Evolutionary conservation across 306 rosid genomes (phyloP).

Genomic region (Sophora flavescens): DNA sequence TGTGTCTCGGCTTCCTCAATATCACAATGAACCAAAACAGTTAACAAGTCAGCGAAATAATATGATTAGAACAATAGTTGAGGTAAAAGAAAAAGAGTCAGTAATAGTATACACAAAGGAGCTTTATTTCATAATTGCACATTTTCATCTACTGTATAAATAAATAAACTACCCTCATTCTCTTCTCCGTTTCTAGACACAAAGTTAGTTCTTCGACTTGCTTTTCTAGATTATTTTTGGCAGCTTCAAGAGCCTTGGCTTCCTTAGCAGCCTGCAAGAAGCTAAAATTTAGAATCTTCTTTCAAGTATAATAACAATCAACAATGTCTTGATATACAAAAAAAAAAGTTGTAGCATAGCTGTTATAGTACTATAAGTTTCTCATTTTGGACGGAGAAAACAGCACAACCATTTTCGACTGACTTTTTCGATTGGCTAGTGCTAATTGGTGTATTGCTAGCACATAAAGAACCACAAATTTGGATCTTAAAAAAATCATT

Average conservation of each 20-base stretch:
- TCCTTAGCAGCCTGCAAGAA: conserved; percentile 86
- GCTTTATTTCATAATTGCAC: neutral
- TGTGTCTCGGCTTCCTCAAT: conserved; percentile 77
- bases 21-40: conserved; percentile 47
- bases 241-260: conserved; percentile 89
- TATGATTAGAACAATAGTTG: neutral
- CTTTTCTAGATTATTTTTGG: conserved; percentile 78
- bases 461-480: neutral
- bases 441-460: conserved; percentile 17
- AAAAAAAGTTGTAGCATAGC: neutral
- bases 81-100: neutral
- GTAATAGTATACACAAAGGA: neutral
- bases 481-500: conserved; percentile 14
- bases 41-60: conserved; percentile 40
- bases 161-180: conserved; percentile 70
- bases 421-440: neutral
- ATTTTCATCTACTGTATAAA: conserved; percentile 28
- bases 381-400: neutral
- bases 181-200: conserved; percentile 71
- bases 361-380: conserved; percentile 18
- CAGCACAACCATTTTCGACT: neutral
- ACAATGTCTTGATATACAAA: neutral
- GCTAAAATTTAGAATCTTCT: neutral
- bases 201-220: conserved; percentile 85
- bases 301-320: conserved; percentile 21